Evolutionary conservation across 345 rosid species (phyloP), one percentile per base, ranked within the genome.

Genomic region (Acer saccharum): DNA sequence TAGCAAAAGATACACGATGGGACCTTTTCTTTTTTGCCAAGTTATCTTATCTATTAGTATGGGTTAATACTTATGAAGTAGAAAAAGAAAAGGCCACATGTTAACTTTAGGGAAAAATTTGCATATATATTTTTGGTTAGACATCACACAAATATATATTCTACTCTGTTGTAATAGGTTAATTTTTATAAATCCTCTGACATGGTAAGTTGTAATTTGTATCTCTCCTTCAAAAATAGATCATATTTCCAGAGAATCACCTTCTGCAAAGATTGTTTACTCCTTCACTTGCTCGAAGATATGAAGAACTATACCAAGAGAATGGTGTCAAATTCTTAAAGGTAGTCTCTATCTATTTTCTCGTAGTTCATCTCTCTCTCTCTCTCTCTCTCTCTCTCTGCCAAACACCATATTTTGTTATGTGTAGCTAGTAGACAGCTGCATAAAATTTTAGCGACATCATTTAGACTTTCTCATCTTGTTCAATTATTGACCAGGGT

Each of bases 181-280:
- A 23, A 4, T 25, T 58, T 18, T 20, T 43, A 46, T 74, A 74
- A 7, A 20, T 27, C 21, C 72, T 72, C 14, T 57, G 48, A 78
- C 44, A 13, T 57, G 18, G 52, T 67, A 44, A 76, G 66, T 48
- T 76, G 65, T 68, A 57, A 72, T 41, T 61, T 72, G 2, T 35
- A 71, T 73, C 50, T 78, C 4, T 71, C 68, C 14, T 80, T 46
- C 18, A 70, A 86, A 61, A 80, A 68, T 73, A 91, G 97, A 85
- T 96, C 63, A 87, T 96, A 64, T 96, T 93, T 88, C 97, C 95
- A 1, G 98, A 92, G 84, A 79, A 86, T 79, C 97, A 92, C 83
- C 90, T 96, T 67, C 80, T 94, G 88, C 95, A 84, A 89, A 92
- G 99, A 85, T 67, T 93, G 82, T 96, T 96, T 79, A 92, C 97